Percentiles rank a stretch among this genome's conserved stretches.
Evolutionary conservation across 306 rosid genomes (phyloP).

Genomic region (Sesbania bispinosa): DNA sequence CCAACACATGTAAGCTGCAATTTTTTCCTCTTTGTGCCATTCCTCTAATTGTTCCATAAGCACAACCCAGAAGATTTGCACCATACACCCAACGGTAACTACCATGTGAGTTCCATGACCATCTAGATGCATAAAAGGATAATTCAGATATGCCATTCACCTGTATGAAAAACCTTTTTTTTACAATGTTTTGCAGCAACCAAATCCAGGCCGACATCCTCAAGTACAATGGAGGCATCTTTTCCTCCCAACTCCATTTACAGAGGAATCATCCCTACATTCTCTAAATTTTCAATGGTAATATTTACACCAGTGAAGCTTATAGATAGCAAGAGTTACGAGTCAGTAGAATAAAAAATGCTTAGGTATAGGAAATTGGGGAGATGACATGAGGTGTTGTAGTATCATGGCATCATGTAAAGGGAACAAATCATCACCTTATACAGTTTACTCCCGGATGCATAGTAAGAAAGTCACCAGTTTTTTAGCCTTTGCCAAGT

Average conservation of each 20-base stretch:
- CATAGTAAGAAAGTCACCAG: conserved; percentile 97
- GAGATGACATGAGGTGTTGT: not conserved
- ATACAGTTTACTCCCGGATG: conserved; percentile 94
- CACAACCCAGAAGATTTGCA: too few relatives aligned
- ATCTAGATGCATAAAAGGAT: too few relatives aligned
- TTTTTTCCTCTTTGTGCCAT: too few relatives aligned
- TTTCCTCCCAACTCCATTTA: conserved; percentile 84
- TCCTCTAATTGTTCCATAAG: too few relatives aligned
- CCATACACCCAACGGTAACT: too few relatives aligned
- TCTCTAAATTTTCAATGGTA: conserved; percentile 62
- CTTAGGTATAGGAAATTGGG: not conserved
- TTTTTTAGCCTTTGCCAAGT: conserved; percentile 97
- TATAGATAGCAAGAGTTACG: conserved; percentile 8
- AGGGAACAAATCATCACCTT: conserved; percentile 44
- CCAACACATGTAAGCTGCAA: too few relatives aligned
- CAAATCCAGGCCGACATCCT: conserved; percentile 72
- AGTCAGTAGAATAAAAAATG: conserved; percentile 4
- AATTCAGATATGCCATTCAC: conserved; percentile 26
- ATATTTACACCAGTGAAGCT: conserved; percentile 99
- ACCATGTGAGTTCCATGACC: too few relatives aligned
- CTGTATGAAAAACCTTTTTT: conserved; percentile 94
- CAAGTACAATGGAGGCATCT: conserved; percentile 85
- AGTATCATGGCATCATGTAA: too few relatives aligned
- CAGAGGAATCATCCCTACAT: conserved; percentile 73
- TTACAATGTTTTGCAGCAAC: conserved; percentile 63